Evolutionary conservation across 768 basidiomycete species (phyloP), one percentile per base, ranked within the genome.

Genomic region (Serendipita sp.): DNA sequence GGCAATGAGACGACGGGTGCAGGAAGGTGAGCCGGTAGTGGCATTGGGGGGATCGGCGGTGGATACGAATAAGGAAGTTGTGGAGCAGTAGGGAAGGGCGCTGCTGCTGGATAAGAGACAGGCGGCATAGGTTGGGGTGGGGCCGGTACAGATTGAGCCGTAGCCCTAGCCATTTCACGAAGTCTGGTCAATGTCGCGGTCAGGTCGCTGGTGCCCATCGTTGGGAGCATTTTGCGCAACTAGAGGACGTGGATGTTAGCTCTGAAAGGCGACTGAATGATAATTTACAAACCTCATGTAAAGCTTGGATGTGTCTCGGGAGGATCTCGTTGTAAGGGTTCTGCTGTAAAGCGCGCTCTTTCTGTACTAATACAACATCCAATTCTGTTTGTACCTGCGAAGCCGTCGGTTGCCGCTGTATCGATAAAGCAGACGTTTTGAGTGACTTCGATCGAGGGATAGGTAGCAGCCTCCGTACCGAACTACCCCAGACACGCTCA

Each of bases 321-420:
- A 86, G 77, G 9, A 76, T 71, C 16, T 75, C 68, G 69, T 98
- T 91, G 70, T 84, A 86, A 0, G 85, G 87, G 65, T 90, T 90
- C 0, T 75, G 66, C 67, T 87, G 86, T 1, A 88, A 66, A 11
- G 78, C 76, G 4, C 88, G 82, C 68, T 92, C 85, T 71, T 91
- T 90, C 69, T 88, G 84, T 51, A 84, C 80, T 31, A 94, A 77
- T 5, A 86, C 85, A 48, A 86, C 88, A 65, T 93, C 86, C 2
- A 93, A 76, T 71, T 92, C 89, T 56, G 83, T 83, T 3, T 91
- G 76, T 3, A 95, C 92, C 72, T 90, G 88, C 0, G 82, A 76
- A 71, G 53, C 3, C 30, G 53, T 85, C 85, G 5, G 85, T 83
- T 33, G 89, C 79, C 65, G 81, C 75, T 16, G 76, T n/a, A 64